phyloP scores from a whole-genome alignment of 2,329 filamentous ascomycete species.

The Aspergillus clavatus region DNA sequence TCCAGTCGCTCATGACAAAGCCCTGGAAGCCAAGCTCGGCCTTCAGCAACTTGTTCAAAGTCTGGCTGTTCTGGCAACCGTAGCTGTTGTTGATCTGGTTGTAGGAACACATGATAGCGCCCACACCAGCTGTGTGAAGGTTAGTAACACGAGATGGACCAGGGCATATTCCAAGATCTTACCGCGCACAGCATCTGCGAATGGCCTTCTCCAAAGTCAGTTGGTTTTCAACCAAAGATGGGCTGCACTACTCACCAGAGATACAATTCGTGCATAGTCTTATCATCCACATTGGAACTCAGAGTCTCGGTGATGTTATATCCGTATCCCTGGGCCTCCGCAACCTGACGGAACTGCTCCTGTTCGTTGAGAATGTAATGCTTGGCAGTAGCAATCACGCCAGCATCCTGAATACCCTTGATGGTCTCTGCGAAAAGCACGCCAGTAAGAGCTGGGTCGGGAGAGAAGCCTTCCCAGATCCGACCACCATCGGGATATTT shows the following conservation, averaged over 20 bases:
- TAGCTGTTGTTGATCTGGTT: conserved; percentile 67
- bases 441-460: conserved; percentile 71
- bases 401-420: conserved; percentile 73
- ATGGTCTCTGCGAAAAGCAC: conserved; percentile 67
- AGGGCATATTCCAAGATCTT: not conserved
- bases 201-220: conserved; percentile 47
- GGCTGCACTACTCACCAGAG: conserved; percentile 50
- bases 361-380: conserved; percentile 72
- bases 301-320: conserved; percentile 59
- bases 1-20: conserved; percentile 68
- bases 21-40: conserved; percentile 72
- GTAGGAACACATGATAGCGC: conserved; percentile 68
- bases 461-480: conserved; percentile 64
- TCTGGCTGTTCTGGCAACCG: conserved; percentile 59
- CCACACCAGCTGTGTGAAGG: conserved; percentile 50
- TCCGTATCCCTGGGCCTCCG: conserved; percentile 55
- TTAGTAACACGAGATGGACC: not conserved
- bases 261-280: conserved; percentile 60
- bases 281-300: conserved; percentile 60
- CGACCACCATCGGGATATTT: conserved; percentile 63
- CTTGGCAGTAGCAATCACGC: conserved; percentile 79
- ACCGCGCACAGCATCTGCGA: conserved; percentile 59
- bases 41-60: conserved; percentile 61
- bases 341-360: conserved; percentile 62
- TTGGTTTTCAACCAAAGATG: too few relatives aligned